phyloP scores from a whole-genome alignment of 1,284 basidiomycete species.

The Termitomyces sp. region DNA sequence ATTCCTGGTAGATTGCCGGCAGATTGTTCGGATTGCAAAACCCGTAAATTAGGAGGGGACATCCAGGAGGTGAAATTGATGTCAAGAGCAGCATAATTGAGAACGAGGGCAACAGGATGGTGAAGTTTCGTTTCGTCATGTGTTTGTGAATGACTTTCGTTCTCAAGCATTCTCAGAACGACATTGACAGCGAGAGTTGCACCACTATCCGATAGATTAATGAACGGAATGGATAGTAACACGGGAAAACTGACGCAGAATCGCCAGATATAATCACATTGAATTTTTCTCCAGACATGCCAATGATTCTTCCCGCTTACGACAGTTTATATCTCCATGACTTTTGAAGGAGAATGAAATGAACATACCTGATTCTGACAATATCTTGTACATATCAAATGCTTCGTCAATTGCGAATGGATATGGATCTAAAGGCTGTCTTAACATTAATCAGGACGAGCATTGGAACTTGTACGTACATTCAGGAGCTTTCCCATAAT shows the following conservation, averaged over 20 bases:
- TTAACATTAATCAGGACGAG: background rate
- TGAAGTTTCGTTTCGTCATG: constrained; percentile 35
- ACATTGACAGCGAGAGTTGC: constrained; percentile 81
- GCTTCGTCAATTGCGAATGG: constrained; percentile 94
- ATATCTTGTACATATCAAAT: constrained; percentile 82
- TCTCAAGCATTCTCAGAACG: constrained; percentile 80
- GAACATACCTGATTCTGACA: constrained; percentile 63
- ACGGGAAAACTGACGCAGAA: constrained; percentile 72
- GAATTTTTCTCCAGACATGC: constrained; percentile 77
- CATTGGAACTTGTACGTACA: constrained; percentile 45
- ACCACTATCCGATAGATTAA: constrained; percentile 49
- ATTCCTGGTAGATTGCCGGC: constrained; percentile 67
- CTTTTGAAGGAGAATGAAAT: background rate
- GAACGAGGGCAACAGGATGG: constrained; percentile 74
- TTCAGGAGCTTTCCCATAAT: constrained; percentile 96
- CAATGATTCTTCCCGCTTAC: constrained; percentile 67
- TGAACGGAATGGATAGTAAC: background rate
- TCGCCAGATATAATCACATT: constrained; percentile 82
- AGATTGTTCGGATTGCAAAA: constrained; percentile 80
- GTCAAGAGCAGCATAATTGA: constrained; percentile 82
- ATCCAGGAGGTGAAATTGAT: constrained; percentile 99
- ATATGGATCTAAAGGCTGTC: constrained; percentile 68
- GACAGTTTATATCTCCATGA: constrained; percentile 1
- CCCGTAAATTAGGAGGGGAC: constrained; percentile 80
- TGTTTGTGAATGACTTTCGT: constrained; percentile 35